Conservation (phyloP, 1,139 yeast genomes). For the Taphrina betulina region DNA sequence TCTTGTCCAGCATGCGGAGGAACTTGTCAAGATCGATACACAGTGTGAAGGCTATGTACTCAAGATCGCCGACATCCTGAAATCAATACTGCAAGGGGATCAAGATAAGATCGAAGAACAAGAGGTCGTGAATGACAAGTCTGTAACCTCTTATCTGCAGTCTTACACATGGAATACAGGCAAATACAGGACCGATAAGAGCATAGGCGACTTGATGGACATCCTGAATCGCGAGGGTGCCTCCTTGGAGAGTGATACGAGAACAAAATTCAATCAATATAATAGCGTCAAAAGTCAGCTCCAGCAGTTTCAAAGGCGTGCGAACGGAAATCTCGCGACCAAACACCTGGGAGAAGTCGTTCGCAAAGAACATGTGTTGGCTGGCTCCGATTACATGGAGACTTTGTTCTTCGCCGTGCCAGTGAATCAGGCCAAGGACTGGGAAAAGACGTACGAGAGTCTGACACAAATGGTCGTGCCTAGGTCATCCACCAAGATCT, state of each 20-base stretch:
- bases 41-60: constrained; percentile 67
- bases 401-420: constrained; percentile 88
- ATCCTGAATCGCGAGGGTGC: constrained; percentile 72
- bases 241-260: constrained; percentile 78
- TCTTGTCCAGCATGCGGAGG: constrained; percentile 86
- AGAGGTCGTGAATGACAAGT: constrained; percentile 53
- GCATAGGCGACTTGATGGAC: constrained; percentile 72
- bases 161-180: constrained; percentile 82
- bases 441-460: constrained; percentile 60
- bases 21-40: constrained; percentile 71
- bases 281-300: constrained; percentile 79
- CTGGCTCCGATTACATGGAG: constrained; percentile 78
- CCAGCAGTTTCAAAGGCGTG: constrained; percentile 85
- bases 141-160: constrained; percentile 55
- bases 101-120: constrained; percentile 50
- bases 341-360: constrained; percentile 88
- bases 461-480: constrained; percentile 83
- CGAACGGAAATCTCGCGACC: constrained; percentile 88
- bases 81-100: constrained; percentile 52
- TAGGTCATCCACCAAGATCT: constrained; percentile 70
- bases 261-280: constrained; percentile 66
- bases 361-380: constrained; percentile 76
- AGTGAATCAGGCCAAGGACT: constrained; percentile 43
- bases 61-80: constrained; percentile 73
- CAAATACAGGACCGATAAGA: constrained; percentile 79